Evolutionary conservation across 352 stramenopile species (phyloP).

Genomic region (Phytophthora constricta): DNA sequence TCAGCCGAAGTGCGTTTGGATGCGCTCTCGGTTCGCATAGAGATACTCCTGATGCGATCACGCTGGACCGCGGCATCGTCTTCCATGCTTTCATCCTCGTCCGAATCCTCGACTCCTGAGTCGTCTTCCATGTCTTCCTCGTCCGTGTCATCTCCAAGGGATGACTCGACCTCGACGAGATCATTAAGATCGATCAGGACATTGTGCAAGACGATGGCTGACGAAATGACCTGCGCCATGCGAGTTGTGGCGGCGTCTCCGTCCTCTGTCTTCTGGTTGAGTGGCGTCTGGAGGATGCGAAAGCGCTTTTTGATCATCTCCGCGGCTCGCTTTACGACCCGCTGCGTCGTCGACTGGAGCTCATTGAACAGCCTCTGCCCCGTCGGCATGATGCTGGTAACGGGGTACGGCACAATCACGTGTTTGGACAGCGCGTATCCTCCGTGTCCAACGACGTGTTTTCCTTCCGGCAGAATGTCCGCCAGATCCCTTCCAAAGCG

Average conservation of each 20-base stretch:
- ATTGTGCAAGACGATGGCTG: conserved; percentile 28
- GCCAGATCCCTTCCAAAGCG: conserved; percentile 21
- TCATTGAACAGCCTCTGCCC: conserved; percentile 28
- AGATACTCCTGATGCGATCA: conserved; percentile 27
- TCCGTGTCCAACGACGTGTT: conserved; percentile 26
- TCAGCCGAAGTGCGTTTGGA: conserved; percentile 22
- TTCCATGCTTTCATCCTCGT: conserved; percentile 26
- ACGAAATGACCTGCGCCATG: conserved; percentile 33
- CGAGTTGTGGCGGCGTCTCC: conserved; percentile 26
- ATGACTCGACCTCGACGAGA: conserved; percentile 21
- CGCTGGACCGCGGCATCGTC: conserved; percentile 7
- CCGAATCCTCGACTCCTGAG: conserved; percentile 21
- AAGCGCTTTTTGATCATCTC: conserved; percentile 36
- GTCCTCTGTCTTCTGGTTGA: conserved; percentile 26
- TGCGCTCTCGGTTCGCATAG: conserved; percentile 16
- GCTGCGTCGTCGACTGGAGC: conserved; percentile 19
- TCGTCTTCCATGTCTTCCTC: conserved; percentile 29
- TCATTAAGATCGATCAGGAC: conserved; percentile 24
- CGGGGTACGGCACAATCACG: conserved; percentile 29
- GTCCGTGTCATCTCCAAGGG: conserved; percentile 26
- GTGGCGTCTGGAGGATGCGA: conserved; percentile 24
- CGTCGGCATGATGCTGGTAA: neutral
- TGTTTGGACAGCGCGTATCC: conserved; percentile 22
- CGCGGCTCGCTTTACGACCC: conserved; percentile 17
- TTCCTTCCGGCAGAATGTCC: conserved; percentile 24